Percentiles rank a stretch among this genome's conserved stretches.
Evolutionary conservation across 306 rosid species (phyloP).

Genomic region (Luffa acutangula): DNA sequence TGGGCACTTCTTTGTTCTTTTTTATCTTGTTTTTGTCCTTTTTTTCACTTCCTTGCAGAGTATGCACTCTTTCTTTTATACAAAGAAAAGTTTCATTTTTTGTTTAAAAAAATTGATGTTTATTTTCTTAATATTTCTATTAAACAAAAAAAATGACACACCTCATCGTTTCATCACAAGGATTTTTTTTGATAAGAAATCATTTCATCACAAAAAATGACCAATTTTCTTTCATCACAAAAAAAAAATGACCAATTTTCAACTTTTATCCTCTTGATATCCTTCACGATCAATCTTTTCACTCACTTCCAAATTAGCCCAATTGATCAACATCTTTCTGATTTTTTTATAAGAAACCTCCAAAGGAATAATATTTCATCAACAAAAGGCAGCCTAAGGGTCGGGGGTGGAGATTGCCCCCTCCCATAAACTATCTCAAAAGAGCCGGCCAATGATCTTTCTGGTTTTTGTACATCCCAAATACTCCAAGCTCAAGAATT

Average conservation of each 20-base stretch:
- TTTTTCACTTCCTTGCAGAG: no score
- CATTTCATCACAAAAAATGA: no score
- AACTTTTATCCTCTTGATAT: neutral
- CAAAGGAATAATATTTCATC: no score
- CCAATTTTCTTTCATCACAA: neutral
- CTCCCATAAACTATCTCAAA: no score
- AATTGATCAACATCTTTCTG: neutral
- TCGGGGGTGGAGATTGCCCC: no score
- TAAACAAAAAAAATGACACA: neutral
- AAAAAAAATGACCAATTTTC: neutral
- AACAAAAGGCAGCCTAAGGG: no score
- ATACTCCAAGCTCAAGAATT: neutral
- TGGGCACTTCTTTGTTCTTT: no score
- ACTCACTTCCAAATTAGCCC: neutral
- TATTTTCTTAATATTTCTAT: neutral
- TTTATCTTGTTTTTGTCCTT: no score
- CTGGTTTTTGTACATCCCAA: neutral
- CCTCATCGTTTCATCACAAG: neutral
- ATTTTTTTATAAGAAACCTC: no score
- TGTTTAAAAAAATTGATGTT: neutral
- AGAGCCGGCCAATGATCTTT: neutral
- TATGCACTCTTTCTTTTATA: no score
- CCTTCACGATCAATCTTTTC: neutral
- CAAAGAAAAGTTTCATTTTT: no score
- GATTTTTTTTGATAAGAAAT: no score